Evolutionary conservation across 1,284 basidiomycete species (phyloP).

Genomic region (Dichomitus squalens): DNA sequence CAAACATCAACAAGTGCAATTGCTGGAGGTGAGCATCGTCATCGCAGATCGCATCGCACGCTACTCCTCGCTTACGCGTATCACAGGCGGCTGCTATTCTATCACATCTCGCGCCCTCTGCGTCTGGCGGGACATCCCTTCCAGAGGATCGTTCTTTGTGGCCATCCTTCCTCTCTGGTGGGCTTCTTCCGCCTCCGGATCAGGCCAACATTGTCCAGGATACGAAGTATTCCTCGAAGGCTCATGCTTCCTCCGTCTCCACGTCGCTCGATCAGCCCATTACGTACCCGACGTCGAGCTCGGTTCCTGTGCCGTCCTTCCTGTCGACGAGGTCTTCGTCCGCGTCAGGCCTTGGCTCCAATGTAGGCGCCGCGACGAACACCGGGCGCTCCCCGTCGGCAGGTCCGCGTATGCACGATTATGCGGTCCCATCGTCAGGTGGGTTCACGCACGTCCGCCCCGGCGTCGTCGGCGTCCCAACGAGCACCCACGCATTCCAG

Average conservation of each 20-base stretch:
- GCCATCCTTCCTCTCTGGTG: constrained; percentile 78
- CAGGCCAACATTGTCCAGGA: constrained; percentile 22
- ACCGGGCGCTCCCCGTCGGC: constrained; percentile 40
- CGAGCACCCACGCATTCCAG: constrained; percentile 3
- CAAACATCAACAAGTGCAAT: constrained; percentile 98
- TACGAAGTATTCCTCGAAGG: constrained; percentile 13
- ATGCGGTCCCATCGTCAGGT: constrained; percentile 46
- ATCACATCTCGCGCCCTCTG: constrained; percentile 73
- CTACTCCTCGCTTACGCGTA: background rate
- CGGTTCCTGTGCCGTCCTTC: constrained; percentile 39
- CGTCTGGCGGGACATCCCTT: constrained; percentile 73
- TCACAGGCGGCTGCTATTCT: constrained; percentile 90
- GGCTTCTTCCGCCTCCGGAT: constrained; percentile 61
- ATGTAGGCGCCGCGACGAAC: constrained; percentile 6
- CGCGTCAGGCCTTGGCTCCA: background rate
- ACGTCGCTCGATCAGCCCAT: constrained; percentile 23
- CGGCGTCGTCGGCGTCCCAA: constrained; percentile 56
- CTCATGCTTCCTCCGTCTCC: constrained; percentile 22
- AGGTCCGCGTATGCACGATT: constrained; percentile 68
- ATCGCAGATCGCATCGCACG: background rate
- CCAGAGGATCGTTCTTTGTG: constrained; percentile 92
- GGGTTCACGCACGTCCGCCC: constrained; percentile 58
- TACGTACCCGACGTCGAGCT: constrained; percentile 41
- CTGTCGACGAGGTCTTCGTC: constrained; percentile 17
- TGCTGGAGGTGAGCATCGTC: constrained; percentile 74